Percentiles rank a stretch among this genome's conserved stretches.
Evolutionary conservation across 1,284 basidiomycete species (phyloP).

Genomic region (Pyrrhoderma noxium): DNA sequence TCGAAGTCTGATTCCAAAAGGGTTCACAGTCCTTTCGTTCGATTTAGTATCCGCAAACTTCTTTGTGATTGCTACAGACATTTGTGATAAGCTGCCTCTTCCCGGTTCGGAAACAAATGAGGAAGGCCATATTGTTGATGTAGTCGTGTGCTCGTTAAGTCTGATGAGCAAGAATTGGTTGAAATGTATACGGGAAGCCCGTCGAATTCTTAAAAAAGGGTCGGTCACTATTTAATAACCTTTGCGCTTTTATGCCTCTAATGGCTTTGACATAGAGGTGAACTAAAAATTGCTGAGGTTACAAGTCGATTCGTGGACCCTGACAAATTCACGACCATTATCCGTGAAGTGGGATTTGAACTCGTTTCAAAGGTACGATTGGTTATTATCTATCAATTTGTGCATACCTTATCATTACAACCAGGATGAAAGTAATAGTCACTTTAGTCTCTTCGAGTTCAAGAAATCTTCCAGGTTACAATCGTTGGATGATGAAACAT

Average conservation of each 20-base stretch:
- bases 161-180: slow-evolving; percentile 99
- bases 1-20: slow-evolving; percentile 59
- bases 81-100: slow-evolving; percentile 65
- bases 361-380: slow-evolving; percentile 59
- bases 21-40: slow-evolving; percentile 68
- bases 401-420: background rate
- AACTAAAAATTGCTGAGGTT: slow-evolving; percentile 94
- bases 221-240: slow-evolving; percentile 35
- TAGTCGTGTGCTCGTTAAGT: slow-evolving; percentile 89
- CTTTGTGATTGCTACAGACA: slow-evolving; percentile 77
- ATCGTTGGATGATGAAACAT: slow-evolving; percentile 50
- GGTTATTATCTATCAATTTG: background rate
- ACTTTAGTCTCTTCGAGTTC: slow-evolving; percentile 87
- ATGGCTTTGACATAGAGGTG: slow-evolving; percentile 48
- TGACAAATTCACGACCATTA: slow-evolving; percentile 68
- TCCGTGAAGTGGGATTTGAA: slow-evolving; percentile 76
- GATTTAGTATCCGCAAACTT: slow-evolving; percentile 71
- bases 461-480: slow-evolving; percentile 48
- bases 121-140: slow-evolving; percentile 73
- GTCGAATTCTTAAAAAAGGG: slow-evolving; percentile 77
- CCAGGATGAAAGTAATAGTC: slow-evolving; percentile 77
- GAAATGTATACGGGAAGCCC: slow-evolving; percentile 81
- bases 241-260: background rate
- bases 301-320: slow-evolving; percentile 76
- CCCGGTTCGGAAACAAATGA: slow-evolving; percentile 67